Evolutionary conservation across 345 rosid genomes (phyloP).

Genomic region (Acer yangbiense): DNA sequence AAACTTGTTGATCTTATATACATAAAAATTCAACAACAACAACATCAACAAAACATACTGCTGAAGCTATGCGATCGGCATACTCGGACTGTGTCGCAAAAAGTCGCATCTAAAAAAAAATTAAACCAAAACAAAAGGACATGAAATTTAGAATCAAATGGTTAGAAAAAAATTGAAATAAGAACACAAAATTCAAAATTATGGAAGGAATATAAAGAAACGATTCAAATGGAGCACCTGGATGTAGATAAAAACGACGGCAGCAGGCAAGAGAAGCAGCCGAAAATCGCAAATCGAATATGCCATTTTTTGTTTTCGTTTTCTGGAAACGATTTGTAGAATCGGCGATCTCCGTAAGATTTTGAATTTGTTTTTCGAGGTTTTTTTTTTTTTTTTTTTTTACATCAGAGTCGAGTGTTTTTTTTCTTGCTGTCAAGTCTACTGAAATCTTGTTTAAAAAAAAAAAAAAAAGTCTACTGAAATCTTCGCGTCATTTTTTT

Average conservation of each 20-base stretch:
- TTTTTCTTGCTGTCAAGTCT: not conserved
- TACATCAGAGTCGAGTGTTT: not conserved
- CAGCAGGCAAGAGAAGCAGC: constrained; percentile 77
- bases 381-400: not conserved
- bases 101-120: constrained; percentile 59
- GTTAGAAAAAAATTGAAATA: not conserved
- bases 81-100: constrained; percentile 80
- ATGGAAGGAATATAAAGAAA: not conserved
- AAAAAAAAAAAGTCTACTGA: not conserved
- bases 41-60: constrained; percentile 41
- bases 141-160: not conserved
- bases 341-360: not conserved
- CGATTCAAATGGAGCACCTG: constrained; percentile 51
- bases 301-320: constrained; percentile 34
- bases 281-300: constrained; percentile 66
- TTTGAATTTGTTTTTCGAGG: not conserved
- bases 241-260: constrained; percentile 69
- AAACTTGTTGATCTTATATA: not conserved
- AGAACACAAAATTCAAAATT: not conserved
- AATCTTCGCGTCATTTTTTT: not conserved
- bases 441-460: not conserved
- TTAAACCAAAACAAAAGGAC: not conserved
- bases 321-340: constrained; percentile 1
- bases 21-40: not conserved
- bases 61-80: constrained; percentile 76